Percentiles rank a stretch among this genome's conserved stretches.
These are phyloP conservation scores for Rubus parviflorus DNA, from an alignment of 306 rosid genomes.

Conservation along the genomic window DNA sequence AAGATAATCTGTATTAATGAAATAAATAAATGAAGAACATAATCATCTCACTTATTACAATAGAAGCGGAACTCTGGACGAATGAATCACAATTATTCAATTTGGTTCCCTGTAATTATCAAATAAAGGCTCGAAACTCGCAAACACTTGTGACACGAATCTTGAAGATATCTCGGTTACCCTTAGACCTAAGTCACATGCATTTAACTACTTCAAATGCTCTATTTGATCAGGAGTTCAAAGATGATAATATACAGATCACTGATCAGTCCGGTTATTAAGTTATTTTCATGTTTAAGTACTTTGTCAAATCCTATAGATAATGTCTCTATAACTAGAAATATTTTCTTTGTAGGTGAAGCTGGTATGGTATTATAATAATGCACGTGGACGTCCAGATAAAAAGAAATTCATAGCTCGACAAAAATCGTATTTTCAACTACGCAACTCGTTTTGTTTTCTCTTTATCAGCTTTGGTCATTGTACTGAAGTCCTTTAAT, in stretches of 20 bases:
- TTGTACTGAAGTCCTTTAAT: conserved; percentile 21
- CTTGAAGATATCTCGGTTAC: conserved; percentile 3
- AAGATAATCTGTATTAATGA: neutral
- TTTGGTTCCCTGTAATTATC: neutral
- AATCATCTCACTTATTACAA: neutral
- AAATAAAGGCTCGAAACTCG: neutral
- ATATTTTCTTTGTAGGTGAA: conserved; percentile 70
- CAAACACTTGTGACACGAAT: neutral
- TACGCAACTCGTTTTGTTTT: conserved; percentile 31
- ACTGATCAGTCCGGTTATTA: conserved; percentile 3
- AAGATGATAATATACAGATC: conserved; percentile 13
- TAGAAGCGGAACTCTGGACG: neutral
- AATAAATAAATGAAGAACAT: neutral
- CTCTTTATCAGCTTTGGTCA: conserved; percentile 23
- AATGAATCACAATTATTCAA: neutral
- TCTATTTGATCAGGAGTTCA: conserved; percentile 4
- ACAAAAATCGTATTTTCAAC: conserved; percentile 61
- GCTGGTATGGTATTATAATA: conserved; percentile 94
- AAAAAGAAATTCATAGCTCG: conserved; percentile 96
- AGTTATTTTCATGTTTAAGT: conserved; percentile 12
- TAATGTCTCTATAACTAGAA: conserved; percentile 8
- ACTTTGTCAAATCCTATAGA: neutral
- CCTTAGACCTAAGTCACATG: neutral
- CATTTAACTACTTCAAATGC: neutral
- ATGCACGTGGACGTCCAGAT: conserved; percentile 88